Conservation (phyloP, 2,329 filamentous ascomycete genomes). For the Colletotrichum musae region DNA sequence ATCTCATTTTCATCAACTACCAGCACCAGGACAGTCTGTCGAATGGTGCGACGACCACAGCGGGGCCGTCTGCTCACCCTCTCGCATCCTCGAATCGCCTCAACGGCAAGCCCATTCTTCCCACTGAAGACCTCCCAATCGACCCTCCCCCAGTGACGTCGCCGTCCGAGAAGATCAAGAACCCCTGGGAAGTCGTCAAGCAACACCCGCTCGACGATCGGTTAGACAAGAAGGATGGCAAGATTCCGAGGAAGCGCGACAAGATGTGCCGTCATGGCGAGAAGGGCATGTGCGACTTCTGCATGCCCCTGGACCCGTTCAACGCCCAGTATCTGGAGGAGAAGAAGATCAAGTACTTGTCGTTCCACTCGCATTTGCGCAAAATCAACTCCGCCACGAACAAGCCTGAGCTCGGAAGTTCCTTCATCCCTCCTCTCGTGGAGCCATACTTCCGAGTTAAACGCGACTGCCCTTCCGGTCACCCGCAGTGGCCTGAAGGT, state of each 20-base stretch:
- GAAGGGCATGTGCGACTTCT: slow-evolving; percentile 99
- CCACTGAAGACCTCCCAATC: slow-evolving; percentile 77
- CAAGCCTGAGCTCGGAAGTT: slow-evolving; percentile 92
- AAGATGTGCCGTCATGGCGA: slow-evolving; percentile 96
- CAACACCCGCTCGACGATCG: slow-evolving; percentile 91
- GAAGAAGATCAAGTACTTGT: slow-evolving; percentile 98
- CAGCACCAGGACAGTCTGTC: slow-evolving; percentile 67
- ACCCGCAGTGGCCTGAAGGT: slow-evolving; percentile 93
- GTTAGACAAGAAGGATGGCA: slow-evolving; percentile 90
- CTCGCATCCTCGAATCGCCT: slow-evolving; percentile 74
- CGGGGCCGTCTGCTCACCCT: slow-evolving; percentile 50
- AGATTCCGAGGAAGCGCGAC: slow-evolving; percentile 83
- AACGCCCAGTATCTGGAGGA: slow-evolving; percentile 89
- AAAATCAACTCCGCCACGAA: slow-evolving; percentile 98
- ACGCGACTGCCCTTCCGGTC: slow-evolving; percentile 90
- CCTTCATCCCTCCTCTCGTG: slow-evolving; percentile 94
- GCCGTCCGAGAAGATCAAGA: slow-evolving; percentile 78
- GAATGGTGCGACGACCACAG: slow-evolving; percentile 53
- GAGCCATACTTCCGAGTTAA: slow-evolving; percentile 95
- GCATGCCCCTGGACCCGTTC: slow-evolving; percentile 96
- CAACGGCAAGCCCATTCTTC: slow-evolving; percentile 82
- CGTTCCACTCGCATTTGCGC: slow-evolving; percentile 93
- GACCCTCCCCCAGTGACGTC: slow-evolving; percentile 68
- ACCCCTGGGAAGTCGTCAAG: slow-evolving; percentile 92
- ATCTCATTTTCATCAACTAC: slow-evolving; percentile 91